phyloP scores from a whole-genome alignment of 2,329 filamentous ascomycete genomes.

The Tolypocladium ovalisporum region DNA sequence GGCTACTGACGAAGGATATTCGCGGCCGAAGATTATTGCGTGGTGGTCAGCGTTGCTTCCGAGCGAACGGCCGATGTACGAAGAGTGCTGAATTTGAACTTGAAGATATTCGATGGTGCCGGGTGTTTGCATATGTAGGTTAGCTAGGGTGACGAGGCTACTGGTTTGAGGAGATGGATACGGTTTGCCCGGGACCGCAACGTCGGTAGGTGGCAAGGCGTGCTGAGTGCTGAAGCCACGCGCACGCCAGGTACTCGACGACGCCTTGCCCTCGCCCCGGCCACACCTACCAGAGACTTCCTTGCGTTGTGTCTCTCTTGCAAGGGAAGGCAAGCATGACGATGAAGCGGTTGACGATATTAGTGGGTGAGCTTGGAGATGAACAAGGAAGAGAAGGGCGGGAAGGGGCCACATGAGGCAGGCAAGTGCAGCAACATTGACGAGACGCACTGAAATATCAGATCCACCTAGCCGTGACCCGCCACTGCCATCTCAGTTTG shows the following conservation, averaged over 20 bases:
- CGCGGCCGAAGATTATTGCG: not conserved
- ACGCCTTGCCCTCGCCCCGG: not conserved
- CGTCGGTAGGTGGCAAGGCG: not conserved
- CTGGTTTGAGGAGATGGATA: not conserved
- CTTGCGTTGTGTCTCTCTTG: not conserved
- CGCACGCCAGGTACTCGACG: not conserved
- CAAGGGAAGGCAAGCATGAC: not conserved
- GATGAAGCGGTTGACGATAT: not conserved
- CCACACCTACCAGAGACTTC: not conserved
- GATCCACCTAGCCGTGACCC: no score
- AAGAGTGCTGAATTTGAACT: not conserved
- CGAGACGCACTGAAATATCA: no score
- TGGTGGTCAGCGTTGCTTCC: not conserved
- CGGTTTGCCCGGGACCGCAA: not conserved
- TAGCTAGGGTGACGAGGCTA: not conserved
- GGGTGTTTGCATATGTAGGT: not conserved
- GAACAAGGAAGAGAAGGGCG: not conserved
- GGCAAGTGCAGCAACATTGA: not conserved
- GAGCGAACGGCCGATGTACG: not conserved
- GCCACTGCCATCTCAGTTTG: not conserved
- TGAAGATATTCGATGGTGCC: not conserved
- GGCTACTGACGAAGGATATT: not conserved
- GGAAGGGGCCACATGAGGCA: not conserved
- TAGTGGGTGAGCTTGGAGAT: not conserved
- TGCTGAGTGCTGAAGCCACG: not conserved